Conservation (phyloP, 352 stramenopile genomes). For the Phytophthora melonis region DNA sequence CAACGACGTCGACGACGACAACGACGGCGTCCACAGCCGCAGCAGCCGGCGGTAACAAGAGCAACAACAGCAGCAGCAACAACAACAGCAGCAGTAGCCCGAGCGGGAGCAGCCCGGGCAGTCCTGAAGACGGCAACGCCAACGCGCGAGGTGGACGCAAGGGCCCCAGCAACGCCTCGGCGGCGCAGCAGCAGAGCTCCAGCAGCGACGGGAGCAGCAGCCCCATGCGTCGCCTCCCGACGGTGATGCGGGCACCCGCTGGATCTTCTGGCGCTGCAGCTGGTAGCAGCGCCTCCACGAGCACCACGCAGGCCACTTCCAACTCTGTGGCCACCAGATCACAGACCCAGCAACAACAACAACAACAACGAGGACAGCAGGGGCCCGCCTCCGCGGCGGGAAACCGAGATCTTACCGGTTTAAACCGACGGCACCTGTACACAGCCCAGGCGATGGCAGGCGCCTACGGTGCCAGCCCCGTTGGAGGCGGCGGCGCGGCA, state of each 20-base stretch:
- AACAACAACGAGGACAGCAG: conserved; percentile 17
- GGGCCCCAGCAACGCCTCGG: background rate
- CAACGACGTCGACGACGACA: conserved; percentile 14
- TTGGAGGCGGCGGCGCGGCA: background rate
- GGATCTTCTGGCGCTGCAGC: background rate
- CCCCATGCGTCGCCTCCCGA: conserved; percentile 50
- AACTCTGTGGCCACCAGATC: conserved; percentile 1
- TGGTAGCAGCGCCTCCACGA: conserved; percentile 12
- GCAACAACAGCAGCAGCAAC: conserved; percentile 3
- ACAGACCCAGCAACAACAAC: conserved; percentile 6
- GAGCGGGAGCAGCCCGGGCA: conserved; percentile 12
- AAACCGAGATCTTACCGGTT: conserved; percentile 24
- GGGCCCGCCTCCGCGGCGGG: background rate
- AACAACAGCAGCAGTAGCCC: conserved; percentile 7
- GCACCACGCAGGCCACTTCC: background rate
- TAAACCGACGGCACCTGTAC: conserved; percentile 28
- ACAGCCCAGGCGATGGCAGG: conserved; percentile 13
- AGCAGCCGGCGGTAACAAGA: background rate
- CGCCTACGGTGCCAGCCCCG: conserved; percentile 7
- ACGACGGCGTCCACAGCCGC: background rate
- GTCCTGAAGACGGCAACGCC: background rate
- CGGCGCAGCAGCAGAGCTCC: conserved; percentile 27
- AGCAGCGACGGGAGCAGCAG: conserved; percentile 35
- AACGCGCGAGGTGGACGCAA: background rate
- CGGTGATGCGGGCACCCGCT: conserved; percentile 41